Evolutionary conservation across 371 early-diverging fungal species (phyloP).

Genomic region (Mortierella sp.): DNA sequence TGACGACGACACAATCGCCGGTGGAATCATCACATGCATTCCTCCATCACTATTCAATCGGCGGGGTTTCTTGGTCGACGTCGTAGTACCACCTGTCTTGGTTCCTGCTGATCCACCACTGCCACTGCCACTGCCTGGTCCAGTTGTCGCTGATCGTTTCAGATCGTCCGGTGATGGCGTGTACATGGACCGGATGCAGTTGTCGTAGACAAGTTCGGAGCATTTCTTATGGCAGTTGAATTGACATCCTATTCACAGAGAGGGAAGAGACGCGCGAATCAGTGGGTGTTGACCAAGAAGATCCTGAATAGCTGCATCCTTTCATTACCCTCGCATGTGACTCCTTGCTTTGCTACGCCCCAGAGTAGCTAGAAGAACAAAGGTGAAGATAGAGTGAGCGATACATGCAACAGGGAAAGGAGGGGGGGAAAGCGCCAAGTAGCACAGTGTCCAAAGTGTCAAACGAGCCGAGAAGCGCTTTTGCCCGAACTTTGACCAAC

Average conservation of each 20-base stretch:
- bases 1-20: constrained; percentile 39
- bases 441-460: no score
- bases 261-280: no score
- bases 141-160: constrained; percentile 2
- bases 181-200: constrained; percentile 35
- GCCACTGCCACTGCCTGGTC: neutral
- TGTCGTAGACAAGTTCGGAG: constrained; percentile 38
- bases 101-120: constrained; percentile 1
- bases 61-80: no score
- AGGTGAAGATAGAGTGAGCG: neutral
- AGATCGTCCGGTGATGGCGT: constrained; percentile 23
- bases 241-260: constrained; percentile 39
- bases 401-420: neutral
- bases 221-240: constrained; percentile 54
- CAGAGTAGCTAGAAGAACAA: constrained; percentile 40
- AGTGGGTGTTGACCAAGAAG: no score
- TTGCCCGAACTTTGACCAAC: constrained; percentile 6
- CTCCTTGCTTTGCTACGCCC: constrained; percentile 55
- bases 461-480: neutral
- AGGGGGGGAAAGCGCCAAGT: no score
- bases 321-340: constrained; percentile 50
- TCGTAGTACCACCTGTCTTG: neutral
- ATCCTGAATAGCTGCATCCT: no score
- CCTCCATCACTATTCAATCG: constrained; percentile 19
- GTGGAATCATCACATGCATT: constrained; percentile 35